Percentiles rank a stretch among this genome's conserved stretches.
Conservation (phyloP, 495 filamentous ascomycete species). For the Podospora pseudocomata region DNA sequence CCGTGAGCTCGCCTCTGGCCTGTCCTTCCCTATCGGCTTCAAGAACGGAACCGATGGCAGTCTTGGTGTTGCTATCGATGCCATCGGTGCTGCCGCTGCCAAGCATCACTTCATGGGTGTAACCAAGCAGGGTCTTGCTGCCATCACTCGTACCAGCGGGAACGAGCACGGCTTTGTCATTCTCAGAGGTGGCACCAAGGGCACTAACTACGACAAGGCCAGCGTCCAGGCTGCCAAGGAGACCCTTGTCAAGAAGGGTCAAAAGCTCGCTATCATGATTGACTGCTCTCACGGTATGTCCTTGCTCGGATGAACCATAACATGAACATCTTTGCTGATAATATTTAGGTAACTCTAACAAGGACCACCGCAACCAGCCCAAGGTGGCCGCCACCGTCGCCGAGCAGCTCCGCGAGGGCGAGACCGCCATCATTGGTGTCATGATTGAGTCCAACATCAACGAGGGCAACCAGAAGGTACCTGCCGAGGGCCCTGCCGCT, state of each 20-base stretch:
- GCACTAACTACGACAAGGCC: conserved; percentile 91
- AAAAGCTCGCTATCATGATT: conserved; percentile 90
- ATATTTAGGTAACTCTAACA: conserved; percentile 63
- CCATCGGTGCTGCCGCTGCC: conserved; percentile 84
- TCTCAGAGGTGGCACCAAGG: conserved; percentile 81
- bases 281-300: conserved; percentile 87
- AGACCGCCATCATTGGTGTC: conserved; percentile 85
- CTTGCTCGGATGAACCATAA: not conserved
- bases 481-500: conserved; percentile 69
- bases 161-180: conserved; percentile 98
- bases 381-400: conserved; percentile 78
- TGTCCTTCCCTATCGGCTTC: conserved; percentile 97
- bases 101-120: conserved; percentile 98
- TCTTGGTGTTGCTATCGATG: conserved; percentile 90
- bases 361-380: conserved; percentile 85
- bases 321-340: conserved; percentile 12
- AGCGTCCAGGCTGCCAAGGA: conserved; percentile 76
- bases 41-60: conserved; percentile 99
- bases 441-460: conserved; percentile 99
- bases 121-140: conserved; percentile 95
- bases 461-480: conserved; percentile 93
- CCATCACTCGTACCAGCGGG: conserved; percentile 86
- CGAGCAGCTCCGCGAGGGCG: conserved; percentile 81
- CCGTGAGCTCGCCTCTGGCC: conserved; percentile 90
- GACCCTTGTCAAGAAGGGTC: conserved; percentile 76